Base-by-base conservation (phyloP, 768 basidiomycete genomes). In the Mycena crocata region DNA sequence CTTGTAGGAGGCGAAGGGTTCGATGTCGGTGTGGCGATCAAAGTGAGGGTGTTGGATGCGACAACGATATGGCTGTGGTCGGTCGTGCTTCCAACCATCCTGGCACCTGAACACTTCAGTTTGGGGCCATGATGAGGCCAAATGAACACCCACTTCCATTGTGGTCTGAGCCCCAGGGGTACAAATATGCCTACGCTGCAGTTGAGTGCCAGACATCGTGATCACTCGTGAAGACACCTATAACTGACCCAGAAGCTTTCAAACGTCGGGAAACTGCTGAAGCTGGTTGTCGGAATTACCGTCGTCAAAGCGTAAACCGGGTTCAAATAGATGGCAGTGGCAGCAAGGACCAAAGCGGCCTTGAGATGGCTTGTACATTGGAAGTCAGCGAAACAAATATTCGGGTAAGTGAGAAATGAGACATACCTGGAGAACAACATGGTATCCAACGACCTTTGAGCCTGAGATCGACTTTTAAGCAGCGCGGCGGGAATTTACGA, bases 131-230 rank as follows among this genome's bases (percentile, higher is more conserved):
- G 30, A 15, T 19, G 39, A 5, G 17, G n/a, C 7, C 46, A 17
- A 17, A 45, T 24, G 19, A 24, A 12, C 26, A 76, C 81, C 6
- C 61, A 83, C 82, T 80, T 58, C 83, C 83, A 56, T 83, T 83
- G 70, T 83, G 83, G 51, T 83, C 82, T 34, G 81, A 80, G 8
- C 83, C 83, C 83, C 83, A 84, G 8, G 83, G 83, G 62, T 84
- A 84, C 28, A 83, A 74, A 66, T 84, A 83, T 26, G 74, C 74
- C 67, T 69, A 48, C 19, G 44, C 3, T 17, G 28, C 15, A 45
- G 6, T 10, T 51, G n/a, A 57, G 49, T 6, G n/a, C n/a, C n/a
- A 6, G 24, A 24, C 1, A 28, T 31, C 8, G n/a, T 17, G 6
- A 8, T n/a, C n/a, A n/a, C n/a, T n/a, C n/a, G 26, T 50, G 48